Percentiles rank a stretch among this genome's conserved stretches.
phyloP scores from a whole-genome alignment of 2,329 filamentous ascomycete species.

The Myriosclerotinia scirpicola region DNA sequence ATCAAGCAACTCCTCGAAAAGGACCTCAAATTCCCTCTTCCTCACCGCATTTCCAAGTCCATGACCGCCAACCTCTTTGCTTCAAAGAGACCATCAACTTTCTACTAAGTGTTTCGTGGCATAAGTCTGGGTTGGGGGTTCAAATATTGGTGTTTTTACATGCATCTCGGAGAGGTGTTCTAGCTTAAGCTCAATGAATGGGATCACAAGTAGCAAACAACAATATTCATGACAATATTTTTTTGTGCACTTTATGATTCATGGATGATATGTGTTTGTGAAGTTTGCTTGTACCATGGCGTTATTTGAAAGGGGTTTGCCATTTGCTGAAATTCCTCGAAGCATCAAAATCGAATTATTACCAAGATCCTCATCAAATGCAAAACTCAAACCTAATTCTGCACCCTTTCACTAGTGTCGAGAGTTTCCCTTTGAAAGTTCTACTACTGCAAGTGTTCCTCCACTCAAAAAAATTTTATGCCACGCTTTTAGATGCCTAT shows the following conservation, averaged over 20 bases:
- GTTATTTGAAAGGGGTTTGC: too few species aligned
- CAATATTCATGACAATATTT: slow-evolving; percentile 26
- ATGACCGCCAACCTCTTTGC: slow-evolving; percentile 88
- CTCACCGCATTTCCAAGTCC: slow-evolving; percentile 88
- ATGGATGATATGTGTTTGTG: not conserved
- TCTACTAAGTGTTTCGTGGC: slow-evolving; percentile 62
- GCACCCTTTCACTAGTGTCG: too few species aligned
- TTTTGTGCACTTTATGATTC: slow-evolving; percentile 11
- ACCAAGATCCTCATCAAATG: not conserved
- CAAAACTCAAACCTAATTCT: too few species aligned
- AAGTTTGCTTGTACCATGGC: not conserved
- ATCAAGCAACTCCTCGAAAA: slow-evolving; percentile 98
- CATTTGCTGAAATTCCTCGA: not conserved
- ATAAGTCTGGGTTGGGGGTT: slow-evolving; percentile 34
- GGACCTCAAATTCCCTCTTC: slow-evolving; percentile 96
- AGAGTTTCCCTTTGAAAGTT: too few species aligned
- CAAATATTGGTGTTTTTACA: slow-evolving; percentile 36
- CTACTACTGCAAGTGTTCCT: too few species aligned
- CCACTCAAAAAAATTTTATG: too few species aligned
- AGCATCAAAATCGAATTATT: not conserved
- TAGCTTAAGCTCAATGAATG: slow-evolving; percentile 40
- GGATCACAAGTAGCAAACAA: slow-evolving; percentile 39
- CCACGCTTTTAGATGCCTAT: too few species aligned
- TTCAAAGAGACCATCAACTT: slow-evolving; percentile 91
- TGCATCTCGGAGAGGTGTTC: slow-evolving; percentile 41